Evolutionary conservation across 257 asterid genomes (phyloP).

Genomic region (Verbascum thapsus): DNA sequence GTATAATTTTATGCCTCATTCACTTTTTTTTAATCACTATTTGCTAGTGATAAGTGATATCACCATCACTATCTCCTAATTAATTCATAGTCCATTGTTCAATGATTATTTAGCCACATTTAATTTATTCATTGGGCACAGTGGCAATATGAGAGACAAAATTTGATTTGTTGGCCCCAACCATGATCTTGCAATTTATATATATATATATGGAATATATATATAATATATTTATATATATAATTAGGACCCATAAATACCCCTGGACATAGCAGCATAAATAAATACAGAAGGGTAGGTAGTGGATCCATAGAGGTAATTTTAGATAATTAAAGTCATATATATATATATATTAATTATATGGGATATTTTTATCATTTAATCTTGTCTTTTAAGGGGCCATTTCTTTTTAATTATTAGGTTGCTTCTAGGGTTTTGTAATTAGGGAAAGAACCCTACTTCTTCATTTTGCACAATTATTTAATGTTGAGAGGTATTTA

Average conservation of each 20-base stretch:
- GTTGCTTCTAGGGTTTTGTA: no score
- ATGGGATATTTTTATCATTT: no score
- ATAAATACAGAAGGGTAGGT: background rate
- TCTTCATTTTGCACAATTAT: no score
- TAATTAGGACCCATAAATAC: constrained; percentile 17
- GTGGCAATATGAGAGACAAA: constrained; percentile 40
- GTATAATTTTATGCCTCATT: background rate
- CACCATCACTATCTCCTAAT: constrained; percentile 41
- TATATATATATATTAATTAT: no score
- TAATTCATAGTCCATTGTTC: constrained; percentile 39
- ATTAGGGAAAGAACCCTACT: no score
- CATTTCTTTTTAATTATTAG: no score
- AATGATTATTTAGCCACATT: constrained; percentile 47
- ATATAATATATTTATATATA: no score
- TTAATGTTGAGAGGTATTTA: no score
- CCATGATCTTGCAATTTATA: constrained; percentile 36
- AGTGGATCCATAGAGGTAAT: no score
- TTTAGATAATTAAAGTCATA: no score
- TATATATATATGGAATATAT: background rate
- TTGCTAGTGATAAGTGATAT: constrained; percentile 47
- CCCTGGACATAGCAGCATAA: constrained; percentile 17
- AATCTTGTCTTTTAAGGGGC: no score
- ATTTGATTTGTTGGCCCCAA: constrained; percentile 51
- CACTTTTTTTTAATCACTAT: constrained; percentile 27
- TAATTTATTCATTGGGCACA: constrained; percentile 32